These are phyloP conservation scores for Margaritispora aquatica DNA, from an alignment of 495 filamentous ascomycete genomes.

Conservation along the genomic window DNA sequence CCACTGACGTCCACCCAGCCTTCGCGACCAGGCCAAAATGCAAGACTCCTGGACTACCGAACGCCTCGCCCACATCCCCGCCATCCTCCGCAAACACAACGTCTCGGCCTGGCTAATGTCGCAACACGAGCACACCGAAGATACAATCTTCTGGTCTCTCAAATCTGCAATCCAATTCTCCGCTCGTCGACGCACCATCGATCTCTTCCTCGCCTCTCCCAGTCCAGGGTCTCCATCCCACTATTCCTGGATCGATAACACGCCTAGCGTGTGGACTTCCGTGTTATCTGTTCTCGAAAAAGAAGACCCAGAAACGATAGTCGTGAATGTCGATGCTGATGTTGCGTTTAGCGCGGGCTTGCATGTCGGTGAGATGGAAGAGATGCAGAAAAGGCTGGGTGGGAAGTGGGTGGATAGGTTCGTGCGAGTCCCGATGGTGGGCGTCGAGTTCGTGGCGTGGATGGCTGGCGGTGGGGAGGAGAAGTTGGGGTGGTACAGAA, in stretches of 20 bases:
- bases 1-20: slow-evolving; percentile 24
- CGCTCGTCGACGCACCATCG: slow-evolving; percentile 36
- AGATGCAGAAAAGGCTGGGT: slow-evolving; percentile 27
- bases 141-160: slow-evolving; percentile 43
- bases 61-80: slow-evolving; percentile 31
- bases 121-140: slow-evolving; percentile 43
- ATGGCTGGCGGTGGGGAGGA: slow-evolving; percentile 26
- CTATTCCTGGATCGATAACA: slow-evolving; percentile 35
- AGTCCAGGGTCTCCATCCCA: slow-evolving; percentile 11
- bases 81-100: slow-evolving; percentile 34
- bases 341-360: slow-evolving; percentile 37
- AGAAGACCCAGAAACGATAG: slow-evolving; percentile 30
- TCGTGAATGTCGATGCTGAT: slow-evolving; percentile 34
- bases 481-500: slow-evolving; percentile 33
- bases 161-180: slow-evolving; percentile 37
- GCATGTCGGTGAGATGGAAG: slow-evolving; percentile 36
- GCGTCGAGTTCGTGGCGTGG: slow-evolving; percentile 38
- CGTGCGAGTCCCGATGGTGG: slow-evolving; percentile 34
- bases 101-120: slow-evolving; percentile 45
- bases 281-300: slow-evolving; percentile 26
- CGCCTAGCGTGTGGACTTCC: slow-evolving; percentile 31
- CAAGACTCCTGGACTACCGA: slow-evolving; percentile 36
- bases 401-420: slow-evolving; percentile 30
- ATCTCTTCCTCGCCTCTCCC: slow-evolving; percentile 35
- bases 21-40: slow-evolving; percentile 35